Conservation (phyloP, 2,329 filamentous ascomycete species). For the Paramyrothecium sp. region DNA sequence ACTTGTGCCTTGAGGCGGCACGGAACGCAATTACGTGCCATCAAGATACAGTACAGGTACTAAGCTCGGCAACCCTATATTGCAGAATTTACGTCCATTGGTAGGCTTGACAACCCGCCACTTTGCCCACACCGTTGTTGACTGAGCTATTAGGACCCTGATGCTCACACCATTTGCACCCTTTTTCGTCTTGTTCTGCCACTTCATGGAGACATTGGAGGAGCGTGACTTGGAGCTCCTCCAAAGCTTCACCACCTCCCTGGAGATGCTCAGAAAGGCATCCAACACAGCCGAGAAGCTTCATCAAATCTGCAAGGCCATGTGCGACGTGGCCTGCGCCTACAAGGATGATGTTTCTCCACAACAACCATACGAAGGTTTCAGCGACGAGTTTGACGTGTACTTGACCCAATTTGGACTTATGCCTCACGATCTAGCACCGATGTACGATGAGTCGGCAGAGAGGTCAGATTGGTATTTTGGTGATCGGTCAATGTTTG, state of each 20-base stretch:
- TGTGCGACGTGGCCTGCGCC: slow-evolving; percentile 51
- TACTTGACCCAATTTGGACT: slow-evolving; percentile 40
- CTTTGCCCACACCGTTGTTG: background rate
- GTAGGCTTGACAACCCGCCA: background rate
- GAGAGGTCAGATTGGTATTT: background rate
- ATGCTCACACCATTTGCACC: slow-evolving; percentile 49
- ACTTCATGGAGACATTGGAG: slow-evolving; percentile 42
- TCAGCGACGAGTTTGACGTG: slow-evolving; percentile 50
- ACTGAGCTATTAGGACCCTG: slow-evolving; percentile 29
- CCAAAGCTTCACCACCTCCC: slow-evolving; percentile 47
- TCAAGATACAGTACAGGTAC: background rate
- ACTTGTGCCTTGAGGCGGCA: background rate
- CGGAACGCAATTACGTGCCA: background rate
- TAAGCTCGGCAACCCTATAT: background rate
- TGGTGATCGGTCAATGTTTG: background rate
- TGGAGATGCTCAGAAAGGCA: slow-evolving; percentile 41
- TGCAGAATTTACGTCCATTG: background rate
- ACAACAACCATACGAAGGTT: slow-evolving; percentile 32
- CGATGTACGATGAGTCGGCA: background rate
- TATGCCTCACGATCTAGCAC: background rate
- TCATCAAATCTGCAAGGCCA: slow-evolving; percentile 52
- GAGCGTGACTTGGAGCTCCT: slow-evolving; percentile 47
- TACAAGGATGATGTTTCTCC: slow-evolving; percentile 51
- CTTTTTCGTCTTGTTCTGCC: slow-evolving; percentile 49
- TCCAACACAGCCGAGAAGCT: slow-evolving; percentile 53